These are phyloP conservation scores for Myxozyma vanderwaltii DNA, from an alignment of 805 yeast genomes.

Conservation along the genomic window DNA sequence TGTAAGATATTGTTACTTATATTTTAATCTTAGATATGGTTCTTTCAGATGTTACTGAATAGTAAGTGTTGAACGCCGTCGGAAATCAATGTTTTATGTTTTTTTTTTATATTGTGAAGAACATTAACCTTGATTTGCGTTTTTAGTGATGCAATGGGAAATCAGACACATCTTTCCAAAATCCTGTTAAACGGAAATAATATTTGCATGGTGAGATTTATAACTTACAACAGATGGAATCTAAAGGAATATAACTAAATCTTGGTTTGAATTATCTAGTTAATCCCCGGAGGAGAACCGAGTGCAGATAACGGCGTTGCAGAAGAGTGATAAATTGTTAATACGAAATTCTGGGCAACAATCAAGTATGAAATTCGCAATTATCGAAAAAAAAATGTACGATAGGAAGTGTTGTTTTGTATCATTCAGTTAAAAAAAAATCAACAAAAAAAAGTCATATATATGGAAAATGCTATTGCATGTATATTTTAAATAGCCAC, in stretches of 20 bases:
- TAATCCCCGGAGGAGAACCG: constrained; percentile 35
- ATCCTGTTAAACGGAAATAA: constrained; percentile 47
- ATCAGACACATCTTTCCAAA: constrained; percentile 48
- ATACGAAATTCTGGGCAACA: too few relatives aligned
- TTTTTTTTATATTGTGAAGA: too few relatives aligned
- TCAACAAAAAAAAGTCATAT: too few relatives aligned
- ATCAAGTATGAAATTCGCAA: too few relatives aligned
- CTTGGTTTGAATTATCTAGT: constrained; percentile 1
- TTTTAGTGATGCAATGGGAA: constrained; percentile 50
- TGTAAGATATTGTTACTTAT: too few relatives aligned
- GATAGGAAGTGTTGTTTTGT: not conserved
- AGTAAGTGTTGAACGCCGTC: constrained; percentile 33
- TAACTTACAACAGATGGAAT: not conserved
- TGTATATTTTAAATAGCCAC: too few relatives aligned
- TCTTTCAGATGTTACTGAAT: constrained; percentile 75
- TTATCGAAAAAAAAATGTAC: too few relatives aligned
- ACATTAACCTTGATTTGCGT: too few relatives aligned
- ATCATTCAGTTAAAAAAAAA: too few relatives aligned
- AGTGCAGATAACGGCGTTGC: constrained; percentile 11
- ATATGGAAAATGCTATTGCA: too few relatives aligned
- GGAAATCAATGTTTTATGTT: too few relatives aligned
- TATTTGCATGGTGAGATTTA: constrained; percentile 44
- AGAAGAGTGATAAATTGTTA: not conserved
- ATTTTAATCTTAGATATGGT: constrained; percentile 56
- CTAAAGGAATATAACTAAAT: too few relatives aligned